phyloP scores from a whole-genome alignment of 345 rosid species.

The Zanthoxylum bungeanum region DNA sequence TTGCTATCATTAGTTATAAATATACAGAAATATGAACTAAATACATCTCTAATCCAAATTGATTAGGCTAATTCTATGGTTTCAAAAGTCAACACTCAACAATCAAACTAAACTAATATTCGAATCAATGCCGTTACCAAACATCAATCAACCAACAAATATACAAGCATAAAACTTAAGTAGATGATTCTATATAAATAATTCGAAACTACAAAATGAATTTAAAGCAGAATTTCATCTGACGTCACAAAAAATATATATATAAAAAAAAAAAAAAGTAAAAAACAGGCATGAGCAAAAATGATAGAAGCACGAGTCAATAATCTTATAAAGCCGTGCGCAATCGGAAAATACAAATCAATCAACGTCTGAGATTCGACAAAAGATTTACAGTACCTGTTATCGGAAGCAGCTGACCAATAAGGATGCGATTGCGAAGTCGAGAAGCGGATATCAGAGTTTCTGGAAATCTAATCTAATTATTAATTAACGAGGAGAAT shows the following conservation, averaged over 20 bases:
- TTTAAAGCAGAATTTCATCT: background rate
- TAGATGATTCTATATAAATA: too few species aligned
- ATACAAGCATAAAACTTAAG: background rate
- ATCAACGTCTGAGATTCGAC: background rate
- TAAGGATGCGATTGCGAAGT: background rate
- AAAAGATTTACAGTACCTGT: background rate
- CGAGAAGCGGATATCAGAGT: conserved; percentile 7
- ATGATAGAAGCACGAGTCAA: background rate
- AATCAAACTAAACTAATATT: background rate
- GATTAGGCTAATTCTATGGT: background rate
- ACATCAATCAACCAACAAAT: background rate
- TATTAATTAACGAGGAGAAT: background rate
- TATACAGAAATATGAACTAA: background rate
- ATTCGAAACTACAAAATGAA: background rate
- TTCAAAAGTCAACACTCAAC: conserved; percentile 5
- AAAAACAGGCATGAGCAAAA: background rate
- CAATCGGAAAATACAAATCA: background rate
- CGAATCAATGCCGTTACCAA: background rate
- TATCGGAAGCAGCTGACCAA: background rate
- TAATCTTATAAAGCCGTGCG: background rate
- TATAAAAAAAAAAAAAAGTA: background rate
- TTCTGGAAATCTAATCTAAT: background rate
- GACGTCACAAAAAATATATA: background rate
- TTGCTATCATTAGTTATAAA: background rate
- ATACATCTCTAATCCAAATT: background rate